phyloP scores from a whole-genome alignment of 106 monocot species.

The Dendrobium chrysotoxum region DNA sequence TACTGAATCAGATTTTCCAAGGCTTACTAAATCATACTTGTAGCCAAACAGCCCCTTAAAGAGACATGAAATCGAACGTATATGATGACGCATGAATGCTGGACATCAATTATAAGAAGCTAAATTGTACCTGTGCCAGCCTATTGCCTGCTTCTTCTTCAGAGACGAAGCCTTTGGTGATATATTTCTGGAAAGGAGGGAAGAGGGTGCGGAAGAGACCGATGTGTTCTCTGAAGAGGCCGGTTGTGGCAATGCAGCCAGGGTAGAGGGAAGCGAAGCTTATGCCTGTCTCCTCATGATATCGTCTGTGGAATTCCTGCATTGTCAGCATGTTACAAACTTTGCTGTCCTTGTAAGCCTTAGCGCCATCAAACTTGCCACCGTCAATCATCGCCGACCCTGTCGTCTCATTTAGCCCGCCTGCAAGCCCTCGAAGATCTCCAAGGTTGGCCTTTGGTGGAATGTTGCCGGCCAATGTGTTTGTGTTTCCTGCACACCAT shows the following conservation, averaged over 20 bases:
- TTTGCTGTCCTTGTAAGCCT: conserved; percentile 98
- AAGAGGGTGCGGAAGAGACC: conserved; percentile 79
- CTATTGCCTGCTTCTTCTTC: conserved; percentile 88
- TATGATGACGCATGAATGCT: too few relatives aligned
- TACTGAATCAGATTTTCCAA: too few relatives aligned
- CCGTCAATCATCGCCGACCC: conserved; percentile 83
- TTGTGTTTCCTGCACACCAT: conserved; percentile 66
- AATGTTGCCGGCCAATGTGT: conserved; percentile 87
- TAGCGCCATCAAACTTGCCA: conserved; percentile 72
- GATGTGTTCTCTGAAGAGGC: conserved; percentile 92
- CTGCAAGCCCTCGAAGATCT: conserved; percentile 65
- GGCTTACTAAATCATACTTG: too few relatives aligned
- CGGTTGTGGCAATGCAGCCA: conserved; percentile 93
- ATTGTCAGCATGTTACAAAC: conserved; percentile 98
- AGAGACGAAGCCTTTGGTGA: conserved; percentile 89
- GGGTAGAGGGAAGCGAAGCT: conserved; percentile 89
- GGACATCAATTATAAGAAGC: too few relatives aligned
- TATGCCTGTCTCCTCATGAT: conserved; percentile 85
- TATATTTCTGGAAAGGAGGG: conserved; percentile 98
- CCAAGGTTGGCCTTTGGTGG: conserved; percentile 93
- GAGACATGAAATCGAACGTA: too few relatives aligned
- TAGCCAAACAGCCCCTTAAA: too few relatives aligned
- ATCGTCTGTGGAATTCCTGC: conserved; percentile 92
- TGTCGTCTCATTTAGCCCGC: conserved; percentile 45
- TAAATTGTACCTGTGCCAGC: conserved; percentile 62